Evolutionary conservation across 2,329 filamentous ascomycete genomes (phyloP).

Genomic region (Trichoderma koningii): DNA sequence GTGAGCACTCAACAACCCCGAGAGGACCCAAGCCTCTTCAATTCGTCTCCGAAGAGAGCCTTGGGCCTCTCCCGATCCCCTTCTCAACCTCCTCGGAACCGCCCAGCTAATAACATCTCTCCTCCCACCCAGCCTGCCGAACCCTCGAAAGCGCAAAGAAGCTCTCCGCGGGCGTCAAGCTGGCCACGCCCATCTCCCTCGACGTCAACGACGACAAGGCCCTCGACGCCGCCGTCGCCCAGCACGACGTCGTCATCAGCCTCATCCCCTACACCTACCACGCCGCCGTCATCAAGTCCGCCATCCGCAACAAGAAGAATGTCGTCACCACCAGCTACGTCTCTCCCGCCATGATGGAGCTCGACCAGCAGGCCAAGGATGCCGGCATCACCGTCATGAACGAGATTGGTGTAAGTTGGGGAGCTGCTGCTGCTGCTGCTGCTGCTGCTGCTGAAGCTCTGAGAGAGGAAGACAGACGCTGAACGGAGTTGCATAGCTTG

Average conservation of each 20-base stretch:
- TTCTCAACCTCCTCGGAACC: background rate
- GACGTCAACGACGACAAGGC: constrained; percentile 77
- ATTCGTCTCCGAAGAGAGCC: background rate
- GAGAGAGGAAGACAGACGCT: constrained; percentile 43
- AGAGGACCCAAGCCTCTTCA: background rate
- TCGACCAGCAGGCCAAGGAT: constrained; percentile 75
- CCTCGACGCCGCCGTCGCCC: constrained; percentile 76
- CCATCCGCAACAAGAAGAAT: constrained; percentile 91
- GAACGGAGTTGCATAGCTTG: constrained; percentile 34
- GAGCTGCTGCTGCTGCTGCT: no score
- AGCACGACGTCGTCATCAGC: constrained; percentile 77
- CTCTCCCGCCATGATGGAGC: constrained; percentile 86
- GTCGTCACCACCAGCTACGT: constrained; percentile 95
- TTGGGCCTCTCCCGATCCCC: no score
- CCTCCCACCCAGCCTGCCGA: constrained; percentile 65
- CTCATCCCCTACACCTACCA: constrained; percentile 93
- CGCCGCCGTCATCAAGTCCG: constrained; percentile 85
- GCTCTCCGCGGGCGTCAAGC: constrained; percentile 70
- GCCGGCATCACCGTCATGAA: constrained; percentile 98
- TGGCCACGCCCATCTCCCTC: constrained; percentile 75
- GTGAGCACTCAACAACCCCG: background rate
- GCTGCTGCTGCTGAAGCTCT: constrained; percentile 64
- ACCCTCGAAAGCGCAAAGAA: constrained; percentile 76
- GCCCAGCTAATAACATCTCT: background rate
- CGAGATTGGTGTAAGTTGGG: constrained; percentile 68